phyloP scores from a whole-genome alignment of 140 eudicot genomes.

The Senecio squalidus region DNA sequence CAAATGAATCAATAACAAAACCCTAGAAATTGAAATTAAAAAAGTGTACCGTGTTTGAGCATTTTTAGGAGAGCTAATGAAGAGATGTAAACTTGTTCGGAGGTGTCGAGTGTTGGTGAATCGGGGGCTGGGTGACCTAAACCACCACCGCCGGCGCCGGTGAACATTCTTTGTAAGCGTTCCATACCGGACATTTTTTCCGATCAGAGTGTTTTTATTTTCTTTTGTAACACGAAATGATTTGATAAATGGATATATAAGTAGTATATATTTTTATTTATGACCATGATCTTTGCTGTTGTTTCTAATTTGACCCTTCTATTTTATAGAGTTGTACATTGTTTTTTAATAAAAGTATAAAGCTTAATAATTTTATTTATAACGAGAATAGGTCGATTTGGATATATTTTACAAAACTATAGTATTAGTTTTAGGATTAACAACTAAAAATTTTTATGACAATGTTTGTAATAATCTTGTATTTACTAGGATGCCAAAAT shows the following conservation, averaged over 20 bases:
- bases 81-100: conserved; percentile 98
- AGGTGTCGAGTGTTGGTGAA: conserved; percentile 87
- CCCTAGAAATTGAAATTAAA: conserved; percentile 31
- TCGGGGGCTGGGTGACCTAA: conserved; percentile 90
- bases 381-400: too few relatives aligned
- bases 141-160: conserved; percentile 87
- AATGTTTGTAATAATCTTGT: too few relatives aligned
- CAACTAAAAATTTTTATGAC: too few relatives aligned
- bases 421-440: too few relatives aligned
- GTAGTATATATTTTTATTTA: not conserved
- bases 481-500: too few relatives aligned
- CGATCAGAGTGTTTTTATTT: conserved; percentile 11
- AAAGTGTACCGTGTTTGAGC: conserved; percentile 82
- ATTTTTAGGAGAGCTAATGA: conserved; percentile 90
- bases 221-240: conserved; percentile 51
- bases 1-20: not conserved
- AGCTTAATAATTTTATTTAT: too few relatives aligned
- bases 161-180: conserved; percentile 81
- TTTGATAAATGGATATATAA: not conserved
- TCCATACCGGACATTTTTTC: conserved; percentile 50
- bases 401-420: too few relatives aligned
- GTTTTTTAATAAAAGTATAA: too few relatives aligned
- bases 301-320: too few relatives aligned
- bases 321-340: too few relatives aligned
- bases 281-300: too few relatives aligned